phyloP scores from a whole-genome alignment of 441 rosid species.

The Kokia cookei region DNA sequence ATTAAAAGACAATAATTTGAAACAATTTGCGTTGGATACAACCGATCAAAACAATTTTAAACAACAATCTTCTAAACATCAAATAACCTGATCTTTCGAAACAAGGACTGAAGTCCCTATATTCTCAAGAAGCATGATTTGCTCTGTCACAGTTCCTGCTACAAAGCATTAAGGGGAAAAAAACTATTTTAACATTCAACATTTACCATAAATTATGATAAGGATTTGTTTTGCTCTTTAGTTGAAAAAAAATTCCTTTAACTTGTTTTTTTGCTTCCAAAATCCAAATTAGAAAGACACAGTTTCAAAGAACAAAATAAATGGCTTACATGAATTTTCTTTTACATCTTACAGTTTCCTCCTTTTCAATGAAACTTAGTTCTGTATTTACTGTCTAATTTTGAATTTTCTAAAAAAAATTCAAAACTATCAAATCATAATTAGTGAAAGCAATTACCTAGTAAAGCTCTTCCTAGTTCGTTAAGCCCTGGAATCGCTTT shows the following conservation, averaged over 20 bases:
- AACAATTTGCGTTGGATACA: background rate
- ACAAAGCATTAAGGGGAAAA: slow-evolving; percentile 6
- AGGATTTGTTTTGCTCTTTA: background rate
- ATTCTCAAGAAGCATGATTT: slow-evolving; percentile 95
- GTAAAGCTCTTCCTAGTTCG: slow-evolving; percentile 67
- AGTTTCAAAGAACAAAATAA: background rate
- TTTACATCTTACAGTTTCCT: background rate
- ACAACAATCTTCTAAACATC: background rate
- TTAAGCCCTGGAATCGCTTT: slow-evolving; percentile 87
- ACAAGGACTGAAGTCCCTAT: slow-evolving; percentile 94
- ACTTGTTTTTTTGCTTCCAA: background rate
- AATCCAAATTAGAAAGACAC: background rate
- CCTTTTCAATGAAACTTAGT: background rate
- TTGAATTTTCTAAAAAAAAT: background rate
- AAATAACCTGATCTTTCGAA: slow-evolving; percentile 69
- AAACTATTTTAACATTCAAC: background rate
- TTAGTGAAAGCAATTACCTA: slow-evolving; percentile 37
- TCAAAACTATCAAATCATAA: background rate
- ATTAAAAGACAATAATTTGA: background rate
- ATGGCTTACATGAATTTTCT: background rate
- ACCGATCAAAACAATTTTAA: background rate
- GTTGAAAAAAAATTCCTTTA: background rate
- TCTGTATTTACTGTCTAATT: background rate
- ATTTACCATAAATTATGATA: background rate
- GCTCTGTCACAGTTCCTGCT: slow-evolving; percentile 77